Evolutionary conservation across 2,329 filamentous ascomycete genomes (phyloP), one percentile per base, ranked within the genome.

Genomic region (Claviceps monticola): DNA sequence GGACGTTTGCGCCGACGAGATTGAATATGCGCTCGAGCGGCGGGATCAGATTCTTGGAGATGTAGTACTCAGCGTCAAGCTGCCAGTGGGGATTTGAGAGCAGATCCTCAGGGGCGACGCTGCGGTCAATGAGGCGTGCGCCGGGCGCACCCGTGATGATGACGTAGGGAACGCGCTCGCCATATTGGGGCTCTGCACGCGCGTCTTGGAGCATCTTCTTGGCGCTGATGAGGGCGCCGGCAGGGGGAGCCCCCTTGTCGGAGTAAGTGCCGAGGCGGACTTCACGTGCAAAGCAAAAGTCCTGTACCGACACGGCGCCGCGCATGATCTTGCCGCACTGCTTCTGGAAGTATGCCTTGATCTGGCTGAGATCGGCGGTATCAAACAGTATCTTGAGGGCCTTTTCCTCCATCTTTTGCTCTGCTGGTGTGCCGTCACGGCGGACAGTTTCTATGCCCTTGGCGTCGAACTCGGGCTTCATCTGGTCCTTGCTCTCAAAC

Each of bases 401-500:
- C 60, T 88, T 93, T 65, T 97, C 93, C 67, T 96, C 88, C 46
- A 98, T 94, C 71, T 93, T 96, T 64, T 97, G 91, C 67, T 95
- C 88, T 0, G 90, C 91, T 0, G 91, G 90, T 0, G 90, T 97
- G 41, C 93, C 93, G 64, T 98, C 93, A 48, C 93, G 80, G 1
- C 94, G 83, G 7, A 98, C 91, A 0, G 94, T 98, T 71, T 98
- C 94, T 56, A 97, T 98, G 34, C 94, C 93, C 67, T 98, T 98
- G 53, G 93, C 94, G 64, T 98, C 94, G 58, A 97, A 97, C 1
- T 95, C 86, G 0, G 93, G 91, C 57, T 83, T 80, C 8, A 66
- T 71, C 63, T 98, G 93, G 16, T 77, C 73, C 39, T 78, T 79
- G 57, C 75, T 79, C 63, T 98, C 93, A 69, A 94, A 98, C 65